Base-by-base conservation (phyloP, 2,329 filamentous ascomycete genomes). In the Monosporascus ibericus region DNA sequence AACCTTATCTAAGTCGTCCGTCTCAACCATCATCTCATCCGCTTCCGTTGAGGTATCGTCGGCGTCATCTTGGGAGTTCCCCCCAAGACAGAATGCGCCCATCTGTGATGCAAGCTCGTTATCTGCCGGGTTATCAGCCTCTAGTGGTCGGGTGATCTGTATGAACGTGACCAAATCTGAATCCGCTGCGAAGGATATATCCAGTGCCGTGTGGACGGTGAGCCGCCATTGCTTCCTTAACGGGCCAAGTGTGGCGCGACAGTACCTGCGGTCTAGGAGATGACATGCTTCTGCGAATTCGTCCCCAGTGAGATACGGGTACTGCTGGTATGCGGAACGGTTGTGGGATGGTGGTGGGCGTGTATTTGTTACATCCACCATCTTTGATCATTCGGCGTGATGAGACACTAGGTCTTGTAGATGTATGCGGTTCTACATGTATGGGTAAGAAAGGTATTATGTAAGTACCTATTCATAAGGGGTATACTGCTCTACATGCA, bases 231-330 rank as follows among this genome's bases (percentile, higher is more conserved):
- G 71, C 55, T 70, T 72, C 52, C 81, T 76, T 38, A 79, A 61
- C 6, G 75, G 72, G 2, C 81, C 84, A 3, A 85, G 71, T 36
- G 72, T 82, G 50, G 78, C 82, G 63, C 75, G 78, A 52, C 78
- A 75, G 66, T 86, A 86, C 55, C 68, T 75, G 38, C 76, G 72
- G 56, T 86, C 82, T 22, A 86, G 73, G 51, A 79, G 73, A 60
- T 85, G 80, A 66, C 86, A 89, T 51, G 77, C 80, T 62, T 82
- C 77, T 50, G 79, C 70, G 58, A 90, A 90, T 63, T 89, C 85
- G 40, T 81, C 76, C 11, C 70, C 62, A 11, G 70, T 78, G 27
- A 90, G 75, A 53, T 78, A 80, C 6, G 86, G 86, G 63, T 85
- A 90, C 48, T 75, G 70, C 53, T 68, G 60, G 61, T 81, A 77